Percentiles rank a stretch among this genome's conserved stretches.
phyloP scores from a whole-genome alignment of 2,329 filamentous ascomycete genomes.

The Xylaria sp. region DNA sequence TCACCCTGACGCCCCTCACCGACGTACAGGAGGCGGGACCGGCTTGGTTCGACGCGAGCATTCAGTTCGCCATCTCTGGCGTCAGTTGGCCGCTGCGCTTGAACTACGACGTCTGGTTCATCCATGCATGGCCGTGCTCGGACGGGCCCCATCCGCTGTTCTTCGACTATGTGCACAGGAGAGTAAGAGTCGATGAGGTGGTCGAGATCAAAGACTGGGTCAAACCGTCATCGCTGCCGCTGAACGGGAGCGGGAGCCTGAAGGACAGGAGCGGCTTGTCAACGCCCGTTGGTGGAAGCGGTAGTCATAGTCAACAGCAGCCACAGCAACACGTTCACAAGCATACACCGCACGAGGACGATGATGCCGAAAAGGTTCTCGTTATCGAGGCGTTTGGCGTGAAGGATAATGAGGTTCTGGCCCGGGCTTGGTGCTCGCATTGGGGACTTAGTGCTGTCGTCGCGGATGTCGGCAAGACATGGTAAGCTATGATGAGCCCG shows the following conservation, averaged over 20 bases:
- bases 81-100: conserved; percentile 71
- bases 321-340: conserved; percentile 20
- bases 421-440: conserved; percentile 79
- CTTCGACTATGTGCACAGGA: conserved; percentile 73
- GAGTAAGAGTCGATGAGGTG: conserved; percentile 71
- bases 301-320: conserved; percentile 26
- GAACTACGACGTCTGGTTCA: conserved; percentile 72
- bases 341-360: conserved; percentile 50
- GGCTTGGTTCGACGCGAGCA: conserved; percentile 66
- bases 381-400: conserved; percentile 79
- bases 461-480: conserved; percentile 75
- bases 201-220: conserved; percentile 75
- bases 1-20: conserved; percentile 65
- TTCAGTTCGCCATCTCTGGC: conserved; percentile 72
- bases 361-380: conserved; percentile 72
- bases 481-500: conserved; percentile 56
- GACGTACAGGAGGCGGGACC: conserved; percentile 50
- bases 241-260: conserved; percentile 35
- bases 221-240: conserved; percentile 45
- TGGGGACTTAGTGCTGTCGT: conserved; percentile 78
- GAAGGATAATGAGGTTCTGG: conserved; percentile 79
- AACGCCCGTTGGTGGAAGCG: conserved; percentile 41
- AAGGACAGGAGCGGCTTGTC: conserved; percentile 41
- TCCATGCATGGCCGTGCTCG: conserved; percentile 72
- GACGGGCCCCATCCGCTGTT: conserved; percentile 75